phyloP scores from a whole-genome alignment of 1,284 basidiomycete genomes.

The Leucoagaricus sp. region DNA sequence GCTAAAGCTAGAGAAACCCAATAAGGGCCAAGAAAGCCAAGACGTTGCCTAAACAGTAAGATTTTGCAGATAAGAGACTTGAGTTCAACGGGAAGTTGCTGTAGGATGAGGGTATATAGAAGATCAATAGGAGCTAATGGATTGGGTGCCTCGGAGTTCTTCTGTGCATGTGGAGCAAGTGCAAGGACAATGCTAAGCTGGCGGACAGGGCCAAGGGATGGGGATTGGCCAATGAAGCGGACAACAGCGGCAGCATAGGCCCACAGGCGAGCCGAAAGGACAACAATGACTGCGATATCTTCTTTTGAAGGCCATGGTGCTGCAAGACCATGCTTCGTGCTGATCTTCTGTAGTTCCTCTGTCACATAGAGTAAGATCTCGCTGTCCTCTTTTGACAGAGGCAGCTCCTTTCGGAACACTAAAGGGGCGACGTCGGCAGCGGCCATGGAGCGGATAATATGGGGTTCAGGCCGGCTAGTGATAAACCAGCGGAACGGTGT shows the following conservation, averaged over 20 bases:
- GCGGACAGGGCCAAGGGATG: background rate
- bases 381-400: background rate
- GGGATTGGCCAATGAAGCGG: constrained; percentile 20
- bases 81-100: background rate
- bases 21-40: background rate
- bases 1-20: background rate
- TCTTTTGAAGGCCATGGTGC: constrained; percentile 21
- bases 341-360: constrained; percentile 4
- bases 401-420: background rate
- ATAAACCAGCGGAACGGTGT: constrained; percentile 3
- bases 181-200: background rate
- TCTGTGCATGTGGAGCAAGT: background rate
- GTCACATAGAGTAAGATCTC: constrained; percentile 8
- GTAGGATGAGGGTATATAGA: background rate
- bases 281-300: constrained; percentile 20
- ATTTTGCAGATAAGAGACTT: background rate
- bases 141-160: background rate
- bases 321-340: background rate
- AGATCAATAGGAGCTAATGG: background rate
- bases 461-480: constrained; percentile 11
- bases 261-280: constrained; percentile 27
- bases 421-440: background rate
- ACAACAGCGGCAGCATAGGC: constrained; percentile 29
- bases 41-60: background rate
- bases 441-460: background rate